Percentiles rank a stretch among this genome's conserved stretches.
phyloP scores from a whole-genome alignment of 495 filamentous ascomycete species.

The Acidomyces sp. region DNA sequence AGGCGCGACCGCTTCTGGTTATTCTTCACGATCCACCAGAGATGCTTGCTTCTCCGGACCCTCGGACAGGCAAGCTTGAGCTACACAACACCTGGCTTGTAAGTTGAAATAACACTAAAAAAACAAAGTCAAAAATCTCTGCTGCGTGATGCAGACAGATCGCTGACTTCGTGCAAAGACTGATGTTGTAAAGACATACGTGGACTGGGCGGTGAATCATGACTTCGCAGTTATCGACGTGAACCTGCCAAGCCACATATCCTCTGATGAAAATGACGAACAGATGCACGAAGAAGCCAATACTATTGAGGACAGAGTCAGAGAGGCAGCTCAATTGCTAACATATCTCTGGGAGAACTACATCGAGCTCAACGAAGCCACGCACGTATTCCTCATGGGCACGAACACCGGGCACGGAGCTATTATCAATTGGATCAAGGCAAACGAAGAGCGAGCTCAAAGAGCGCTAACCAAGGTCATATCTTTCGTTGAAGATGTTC shows the following conservation, averaged over 20 bases:
- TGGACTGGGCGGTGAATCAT: conserved; percentile 63
- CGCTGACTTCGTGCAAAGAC: conserved; percentile 41
- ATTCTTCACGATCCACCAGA: conserved; percentile 65
- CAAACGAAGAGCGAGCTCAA: conserved; percentile 23
- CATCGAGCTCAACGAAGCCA: conserved; percentile 57
- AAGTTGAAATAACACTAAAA: conserved; percentile 27
- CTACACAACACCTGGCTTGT: conserved; percentile 79
- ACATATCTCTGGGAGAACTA: conserved; percentile 96
- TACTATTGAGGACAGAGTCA: conserved; percentile 39
- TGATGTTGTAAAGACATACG: conserved; percentile 64
- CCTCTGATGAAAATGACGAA: conserved; percentile 25
- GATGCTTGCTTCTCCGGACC: conserved; percentile 52
- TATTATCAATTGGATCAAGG: conserved; percentile 33
- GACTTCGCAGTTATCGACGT: conserved; percentile 76
- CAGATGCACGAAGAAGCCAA: conserved; percentile 28
- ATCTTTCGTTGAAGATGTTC: conserved; percentile 28
- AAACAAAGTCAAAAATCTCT: conserved; percentile 2
- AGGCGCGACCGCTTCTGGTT: conserved; percentile 47
- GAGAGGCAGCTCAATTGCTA: conserved; percentile 48
- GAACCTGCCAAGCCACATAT: conserved; percentile 67
- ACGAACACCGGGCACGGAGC: conserved; percentile 46
- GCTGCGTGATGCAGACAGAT: conserved; percentile 30
- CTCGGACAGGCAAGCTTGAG: conserved; percentile 54
- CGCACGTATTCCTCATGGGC: conserved; percentile 70
- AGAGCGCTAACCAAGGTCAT: conserved; percentile 23